Evolutionary conservation across 306 rosid species (phyloP), one percentile per base, ranked within the genome.

Genomic region (Cicer cuneatum): DNA sequence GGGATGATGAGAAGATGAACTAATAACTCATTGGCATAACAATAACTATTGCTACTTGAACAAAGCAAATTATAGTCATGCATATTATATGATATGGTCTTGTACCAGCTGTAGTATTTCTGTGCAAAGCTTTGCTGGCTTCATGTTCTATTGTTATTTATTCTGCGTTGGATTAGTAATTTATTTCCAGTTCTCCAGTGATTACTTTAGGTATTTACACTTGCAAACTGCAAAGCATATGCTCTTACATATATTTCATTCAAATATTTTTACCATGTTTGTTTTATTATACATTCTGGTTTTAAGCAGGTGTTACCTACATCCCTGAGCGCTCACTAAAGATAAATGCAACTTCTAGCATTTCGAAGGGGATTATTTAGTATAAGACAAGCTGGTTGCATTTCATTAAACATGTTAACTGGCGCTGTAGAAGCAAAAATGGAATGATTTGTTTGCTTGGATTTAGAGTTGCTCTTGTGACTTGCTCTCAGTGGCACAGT

Each of bases 321-420:
- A 84, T 90, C 76, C 99, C 99, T 2, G 96, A 94, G 88, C 72
- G 84, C 78, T 83, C 97, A 7, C 86, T 94, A 75, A 89, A 79
- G 90, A 92, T 94, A 64, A 89, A 92, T 67, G 96, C 99, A 68
- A 94, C 96, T 62, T 92, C 99, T 73, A 87, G 99, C 89, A 88
- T 94, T 80, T 92, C 96, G 53, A 87, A 90, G 7, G 97, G 88
- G 71, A 90, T 94, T 76, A 9, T 86, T 43, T 94, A 86, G 73
- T 75, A 60, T 24, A 43, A 43, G 69, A 51, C 63, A 10, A 61
- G 37, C 49, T 49, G 82, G 73, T 82, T 72, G 80, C 72, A 59
- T 75, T 78, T 71, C 14, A 43, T 73, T 21, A 13, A 19, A 39
- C 75, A 67, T 59, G 65, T 67, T 21, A n/a, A 57, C 48, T 43